A percentile compares a stretch with the other conserved stretches of the same genome.
These are phyloP conservation scores for Cyclotella cryptica DNA, from an alignment of 108 stramenopile species.

Conservation along the genomic window DNA sequence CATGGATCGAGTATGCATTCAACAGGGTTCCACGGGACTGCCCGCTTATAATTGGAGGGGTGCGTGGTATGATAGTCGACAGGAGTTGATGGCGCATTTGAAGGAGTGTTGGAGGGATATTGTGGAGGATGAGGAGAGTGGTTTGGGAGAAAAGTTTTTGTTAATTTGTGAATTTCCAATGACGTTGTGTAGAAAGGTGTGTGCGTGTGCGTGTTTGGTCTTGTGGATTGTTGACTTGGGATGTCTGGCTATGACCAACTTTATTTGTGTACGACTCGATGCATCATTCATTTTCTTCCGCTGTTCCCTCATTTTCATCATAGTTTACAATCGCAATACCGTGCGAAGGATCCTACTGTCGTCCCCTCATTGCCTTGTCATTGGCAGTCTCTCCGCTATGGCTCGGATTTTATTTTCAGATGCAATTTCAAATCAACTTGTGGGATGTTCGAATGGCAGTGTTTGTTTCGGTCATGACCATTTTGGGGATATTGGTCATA, in stretches of 20 bases:
- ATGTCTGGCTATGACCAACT: background rate
- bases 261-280: background rate
- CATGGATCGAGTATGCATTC: slow-evolving; percentile 37
- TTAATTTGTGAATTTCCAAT: slow-evolving; percentile 83
- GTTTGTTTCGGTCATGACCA: slow-evolving; percentile 24
- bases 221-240: background rate
- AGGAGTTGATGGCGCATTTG: slow-evolving; percentile 63
- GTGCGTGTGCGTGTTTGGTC: slow-evolving; percentile 6
- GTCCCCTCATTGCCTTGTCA: slow-evolving; percentile 55
- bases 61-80: slow-evolving; percentile 62
- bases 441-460: slow-evolving; percentile 42
- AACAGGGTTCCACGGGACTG: slow-evolving; percentile 52
- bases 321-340: slow-evolving; percentile 55
- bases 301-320: background rate
- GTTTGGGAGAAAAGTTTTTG: slow-evolving; percentile 64
- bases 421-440: slow-evolving; percentile 38
- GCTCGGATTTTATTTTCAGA: slow-evolving; percentile 48
- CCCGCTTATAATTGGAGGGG: slow-evolving; percentile 66
- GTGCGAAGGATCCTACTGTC: slow-evolving; percentile 64
- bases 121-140: slow-evolving; percentile 64
- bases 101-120: slow-evolving; percentile 70
- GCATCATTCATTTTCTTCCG: background rate
- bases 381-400: slow-evolving; percentile 53
- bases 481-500: slow-evolving; percentile 40
- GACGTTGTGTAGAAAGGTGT: slow-evolving; percentile 72